Percentiles rank a stretch among this genome's conserved stretches.
Conservation (phyloP, 192 early-diverging fungal species). For the Haplosporangium gracile region DNA sequence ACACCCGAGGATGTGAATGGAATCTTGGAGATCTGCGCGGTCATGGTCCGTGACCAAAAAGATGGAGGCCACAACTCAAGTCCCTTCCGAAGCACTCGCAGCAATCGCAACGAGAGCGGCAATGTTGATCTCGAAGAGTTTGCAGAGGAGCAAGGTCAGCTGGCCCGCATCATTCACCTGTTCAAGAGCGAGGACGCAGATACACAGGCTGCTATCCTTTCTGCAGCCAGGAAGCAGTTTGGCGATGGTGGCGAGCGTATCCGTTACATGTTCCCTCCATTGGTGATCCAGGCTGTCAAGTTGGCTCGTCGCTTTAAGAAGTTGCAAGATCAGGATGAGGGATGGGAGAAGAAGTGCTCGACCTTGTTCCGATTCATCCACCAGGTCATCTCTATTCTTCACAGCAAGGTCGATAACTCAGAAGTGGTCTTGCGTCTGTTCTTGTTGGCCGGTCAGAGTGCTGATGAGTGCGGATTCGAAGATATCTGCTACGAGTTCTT, state of each 20-base stretch:
- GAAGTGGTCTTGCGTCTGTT: slow-evolving; percentile 84
- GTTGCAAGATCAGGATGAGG: slow-evolving; percentile 64
- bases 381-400: slow-evolving; percentile 82
- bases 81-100: slow-evolving; percentile 52
- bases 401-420: slow-evolving; percentile 71
- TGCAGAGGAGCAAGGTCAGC: slow-evolving; percentile 91
- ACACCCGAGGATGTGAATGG: slow-evolving; percentile 83
- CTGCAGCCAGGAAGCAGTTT: slow-evolving; percentile 87
- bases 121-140: slow-evolving; percentile 87
- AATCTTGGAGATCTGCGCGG: slow-evolving; percentile 82
- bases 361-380: slow-evolving; percentile 90
- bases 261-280: slow-evolving; percentile 91
- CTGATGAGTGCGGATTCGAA: slow-evolving; percentile 89
- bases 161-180: slow-evolving; percentile 86
- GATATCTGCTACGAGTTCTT: slow-evolving; percentile 98
- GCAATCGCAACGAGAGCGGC: slow-evolving; percentile 48
- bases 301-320: slow-evolving; percentile 70
- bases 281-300: slow-evolving; percentile 79
- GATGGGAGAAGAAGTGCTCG: slow-evolving; percentile 80
- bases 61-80: slow-evolving; percentile 69
- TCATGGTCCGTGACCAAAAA: slow-evolving; percentile 86
- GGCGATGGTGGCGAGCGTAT: slow-evolving; percentile 93
- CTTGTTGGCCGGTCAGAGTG: slow-evolving; percentile 87
- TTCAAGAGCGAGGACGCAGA: slow-evolving; percentile 79
- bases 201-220: slow-evolving; percentile 85